Base-by-base conservation (phyloP, 140 eudicot species). In the Cichorium intybus region DNA sequence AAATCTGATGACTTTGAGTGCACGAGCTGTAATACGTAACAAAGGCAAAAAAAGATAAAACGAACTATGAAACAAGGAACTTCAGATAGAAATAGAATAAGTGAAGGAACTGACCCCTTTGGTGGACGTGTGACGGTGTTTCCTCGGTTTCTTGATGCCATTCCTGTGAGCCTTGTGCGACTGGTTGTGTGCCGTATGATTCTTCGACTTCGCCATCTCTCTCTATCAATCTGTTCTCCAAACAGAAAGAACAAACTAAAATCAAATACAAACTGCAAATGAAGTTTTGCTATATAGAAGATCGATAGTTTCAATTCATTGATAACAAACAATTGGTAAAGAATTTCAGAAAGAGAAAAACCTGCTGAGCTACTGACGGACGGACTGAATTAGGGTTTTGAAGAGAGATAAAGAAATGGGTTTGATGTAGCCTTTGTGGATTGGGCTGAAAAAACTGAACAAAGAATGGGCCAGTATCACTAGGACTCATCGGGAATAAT, bases 151-250 rank as follows among this genome's bases (percentile, higher is more conserved):
- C 87, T 86, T 86, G 79, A 86, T 82, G 7, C 95, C 95, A 24
- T 86, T 86, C 64, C 68, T 72, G 81, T 85, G 94, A 27, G 94
- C 94, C 74, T 85, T 85, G 68, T 41, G 21, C 18, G 94, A 85
- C 78, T 85, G 94, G 64, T 85, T 85, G 59, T 85, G 94, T 0
- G 94, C 94, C 12, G 93, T 85, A 82, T 85, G 93, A 73, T 85
- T 85, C 93, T 86, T 86, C 77, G 95, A 86, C 75, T 86, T 80
- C 48, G 93, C 93, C 93, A 85, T 85, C 60, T 64, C 68, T 14
- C 49, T 43, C 49, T 43, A 15, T 43, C 49, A 43, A 43, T 15
- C 49, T 43, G 49, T 43, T 43, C 15, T 10, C 46, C 46, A 39
- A 39, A 39, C 3, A n/a, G n/a, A n/a, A 43, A 7, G 8, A 4